Conservation (phyloP, 2,329 filamentous ascomycete species). For the Xylariales sp. region DNA sequence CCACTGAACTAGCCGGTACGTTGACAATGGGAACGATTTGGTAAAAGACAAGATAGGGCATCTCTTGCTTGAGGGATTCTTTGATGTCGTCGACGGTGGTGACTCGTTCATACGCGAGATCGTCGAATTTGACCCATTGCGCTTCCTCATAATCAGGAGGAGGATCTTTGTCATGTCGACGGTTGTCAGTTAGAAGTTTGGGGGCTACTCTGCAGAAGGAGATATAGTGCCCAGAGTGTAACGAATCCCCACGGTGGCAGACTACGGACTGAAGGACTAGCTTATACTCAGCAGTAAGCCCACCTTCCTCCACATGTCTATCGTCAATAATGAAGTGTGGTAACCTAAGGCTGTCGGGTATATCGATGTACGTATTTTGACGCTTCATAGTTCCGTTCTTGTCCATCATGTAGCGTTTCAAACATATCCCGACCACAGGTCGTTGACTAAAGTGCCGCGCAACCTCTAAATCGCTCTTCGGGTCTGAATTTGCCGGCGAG, state of each 20-base stretch:
- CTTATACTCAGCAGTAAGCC: slow-evolving; percentile 90
- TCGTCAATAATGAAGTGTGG: slow-evolving; percentile 92
- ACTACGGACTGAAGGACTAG: slow-evolving; percentile 90
- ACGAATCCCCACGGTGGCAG: slow-evolving; percentile 87
- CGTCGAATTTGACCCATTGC: slow-evolving; percentile 93
- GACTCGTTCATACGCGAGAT: slow-evolving; percentile 78
- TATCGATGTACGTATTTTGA: slow-evolving; percentile 87
- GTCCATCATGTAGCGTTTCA: slow-evolving; percentile 88
- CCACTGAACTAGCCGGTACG: slow-evolving; percentile 62
- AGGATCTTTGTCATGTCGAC: slow-evolving; percentile 65
- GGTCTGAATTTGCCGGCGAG: slow-evolving; percentile 66
- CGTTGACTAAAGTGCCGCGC: slow-evolving; percentile 87
- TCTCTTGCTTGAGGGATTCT: slow-evolving; percentile 82
- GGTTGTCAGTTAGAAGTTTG: slow-evolving; percentile 69
- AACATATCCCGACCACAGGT: slow-evolving; percentile 89
- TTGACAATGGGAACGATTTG: slow-evolving; percentile 91
- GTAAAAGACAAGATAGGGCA: slow-evolving; percentile 94
- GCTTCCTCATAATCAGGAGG: slow-evolving; percentile 76
- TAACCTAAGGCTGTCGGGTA: slow-evolving; percentile 81
- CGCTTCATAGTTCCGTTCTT: slow-evolving; percentile 75
- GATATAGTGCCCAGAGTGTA: slow-evolving; percentile 92
- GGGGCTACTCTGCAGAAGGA: slow-evolving; percentile 82
- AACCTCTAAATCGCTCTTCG: slow-evolving; percentile 78
- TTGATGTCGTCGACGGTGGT: slow-evolving; percentile 81
- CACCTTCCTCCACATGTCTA: slow-evolving; percentile 70